Evolutionary conservation across 108 stramenopile species (phyloP).

Genomic region (Fragilaria radians): DNA sequence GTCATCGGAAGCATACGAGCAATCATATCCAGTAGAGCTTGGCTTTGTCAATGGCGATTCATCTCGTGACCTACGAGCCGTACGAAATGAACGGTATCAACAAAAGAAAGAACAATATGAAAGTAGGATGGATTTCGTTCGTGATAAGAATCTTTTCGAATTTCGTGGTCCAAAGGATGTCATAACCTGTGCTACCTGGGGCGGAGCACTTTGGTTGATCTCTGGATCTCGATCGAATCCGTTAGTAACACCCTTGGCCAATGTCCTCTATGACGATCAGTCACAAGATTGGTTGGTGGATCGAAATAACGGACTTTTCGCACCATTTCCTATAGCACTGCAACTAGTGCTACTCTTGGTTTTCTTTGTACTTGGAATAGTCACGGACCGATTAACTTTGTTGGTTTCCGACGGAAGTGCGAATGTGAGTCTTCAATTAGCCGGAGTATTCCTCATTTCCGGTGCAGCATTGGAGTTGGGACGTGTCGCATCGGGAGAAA

Average conservation of each 20-base stretch:
- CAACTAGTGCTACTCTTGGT: conserved; percentile 35
- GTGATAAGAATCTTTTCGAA: not conserved
- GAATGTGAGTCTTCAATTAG: conserved; percentile 50
- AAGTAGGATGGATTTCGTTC: conserved; percentile 4
- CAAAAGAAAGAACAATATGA: conserved; percentile 1
- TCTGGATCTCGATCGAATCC: conserved; percentile 69
- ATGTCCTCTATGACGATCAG: conserved; percentile 53
- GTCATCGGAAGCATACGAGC: conserved; percentile 9
- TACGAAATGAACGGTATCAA: conserved; percentile 2
- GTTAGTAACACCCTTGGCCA: conserved; percentile 70
- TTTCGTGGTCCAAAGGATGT: conserved; percentile 25
- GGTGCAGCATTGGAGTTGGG: conserved; percentile 73
- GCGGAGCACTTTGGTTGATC: conserved; percentile 61
- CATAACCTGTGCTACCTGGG: conserved; percentile 46
- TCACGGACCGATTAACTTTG: conserved; percentile 46
- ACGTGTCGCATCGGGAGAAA: conserved; percentile 57
- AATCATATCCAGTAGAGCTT: conserved; percentile 8
- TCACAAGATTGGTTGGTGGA: conserved; percentile 61
- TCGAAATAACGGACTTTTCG: conserved; percentile 76
- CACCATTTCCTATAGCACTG: conserved; percentile 42
- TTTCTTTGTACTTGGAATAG: conserved; percentile 49
- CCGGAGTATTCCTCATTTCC: conserved; percentile 60
- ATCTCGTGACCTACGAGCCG: conserved; percentile 7
- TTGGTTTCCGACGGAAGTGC: conserved; percentile 58
- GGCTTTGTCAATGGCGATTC: conserved; percentile 16